Evolutionary conservation across 805 yeast genomes (phyloP).

Genomic region (Isabelozyma rhagii): DNA sequence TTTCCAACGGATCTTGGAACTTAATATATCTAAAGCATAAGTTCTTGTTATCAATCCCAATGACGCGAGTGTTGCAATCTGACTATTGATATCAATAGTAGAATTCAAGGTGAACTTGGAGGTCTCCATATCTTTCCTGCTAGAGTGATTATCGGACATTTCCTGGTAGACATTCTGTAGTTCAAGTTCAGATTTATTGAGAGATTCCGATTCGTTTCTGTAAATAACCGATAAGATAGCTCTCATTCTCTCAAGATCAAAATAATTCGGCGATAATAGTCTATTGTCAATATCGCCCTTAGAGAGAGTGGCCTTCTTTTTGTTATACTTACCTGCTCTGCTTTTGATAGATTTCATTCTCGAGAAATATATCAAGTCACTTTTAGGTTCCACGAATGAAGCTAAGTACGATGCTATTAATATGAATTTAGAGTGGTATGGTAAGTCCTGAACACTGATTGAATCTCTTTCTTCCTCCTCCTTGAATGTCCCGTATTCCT

Average conservation of each 20-base stretch:
- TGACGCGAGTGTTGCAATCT: conserved; percentile 57
- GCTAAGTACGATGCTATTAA: conserved; percentile 81
- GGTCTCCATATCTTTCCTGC: conserved; percentile 29
- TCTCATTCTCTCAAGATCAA: conserved; percentile 73
- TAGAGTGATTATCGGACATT: conserved; percentile 31
- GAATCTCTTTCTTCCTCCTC: conserved; percentile 16
- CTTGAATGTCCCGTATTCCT: conserved; percentile 19
- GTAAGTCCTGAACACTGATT: conserved; percentile 43
- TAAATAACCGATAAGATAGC: conserved; percentile 77
- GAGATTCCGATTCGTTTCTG: conserved; percentile 33
- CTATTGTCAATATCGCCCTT: conserved; percentile 55
- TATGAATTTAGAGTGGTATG: conserved; percentile 64
- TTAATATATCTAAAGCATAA: conserved; percentile 51
- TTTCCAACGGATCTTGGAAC: conserved; percentile 73
- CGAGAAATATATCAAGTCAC: conserved; percentile 70
- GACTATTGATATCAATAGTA: conserved; percentile 50
- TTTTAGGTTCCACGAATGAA: conserved; percentile 67
- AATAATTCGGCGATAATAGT: conserved; percentile 66
- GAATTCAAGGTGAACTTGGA: conserved; percentile 33
- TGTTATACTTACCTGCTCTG: conserved; percentile 17
- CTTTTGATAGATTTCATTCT: conserved; percentile 39
- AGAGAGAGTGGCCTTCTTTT: conserved; percentile 17
- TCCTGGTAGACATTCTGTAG: conserved; percentile 22
- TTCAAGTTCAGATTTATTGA: conserved; percentile 20
- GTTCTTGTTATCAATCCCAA: conserved; percentile 48